These are phyloP conservation scores for Helianthus tuberosus DNA, from an alignment of 129 eudicot genomes.

Conservation along the genomic window DNA sequence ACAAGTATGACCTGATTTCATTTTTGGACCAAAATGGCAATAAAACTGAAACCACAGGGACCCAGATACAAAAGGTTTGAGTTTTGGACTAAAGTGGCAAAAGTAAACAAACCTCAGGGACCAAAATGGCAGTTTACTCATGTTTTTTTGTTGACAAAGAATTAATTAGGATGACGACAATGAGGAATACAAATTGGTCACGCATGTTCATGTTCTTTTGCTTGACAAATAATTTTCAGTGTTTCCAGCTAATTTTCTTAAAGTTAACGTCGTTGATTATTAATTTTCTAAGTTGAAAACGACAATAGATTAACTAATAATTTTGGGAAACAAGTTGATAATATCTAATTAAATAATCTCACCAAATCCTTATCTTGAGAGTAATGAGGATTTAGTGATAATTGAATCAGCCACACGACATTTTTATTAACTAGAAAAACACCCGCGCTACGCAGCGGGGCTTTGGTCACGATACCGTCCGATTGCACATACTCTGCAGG, in stretches of 20 bases:
- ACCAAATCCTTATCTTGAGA: slow-evolving; percentile 31
- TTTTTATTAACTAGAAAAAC: too few relatives aligned
- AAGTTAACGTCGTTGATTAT: slow-evolving; percentile 27
- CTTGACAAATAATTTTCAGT: slow-evolving; percentile 1
- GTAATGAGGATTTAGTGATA: slow-evolving; percentile 19
- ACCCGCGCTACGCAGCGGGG: too few relatives aligned
- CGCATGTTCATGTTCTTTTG: slow-evolving; percentile 13
- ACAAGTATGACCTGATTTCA: too few relatives aligned
- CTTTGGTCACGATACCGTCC: too few relatives aligned
- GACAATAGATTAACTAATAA: slow-evolving; percentile 19
- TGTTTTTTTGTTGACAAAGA: slow-evolving; percentile 14
- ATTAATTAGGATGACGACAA: slow-evolving; percentile 20
- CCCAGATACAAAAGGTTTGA: too few relatives aligned
- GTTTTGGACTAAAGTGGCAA: too few relatives aligned
- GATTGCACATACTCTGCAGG: too few relatives aligned
- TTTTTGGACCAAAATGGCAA: too few relatives aligned
- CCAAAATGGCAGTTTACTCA: too few relatives aligned
- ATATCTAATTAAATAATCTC: slow-evolving; percentile 23
- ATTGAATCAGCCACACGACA: slow-evolving; percentile 25
- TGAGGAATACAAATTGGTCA: slow-evolving; percentile 35
- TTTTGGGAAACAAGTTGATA: slow-evolving; percentile 14
- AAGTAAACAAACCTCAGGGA: too few relatives aligned
- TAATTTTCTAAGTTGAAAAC: neutral
- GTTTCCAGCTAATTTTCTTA: slow-evolving; percentile 39
- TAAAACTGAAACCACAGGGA: too few relatives aligned